Conservation (phyloP, 2,329 filamentous ascomycete genomes). For the Aureobasidium sp. region DNA sequence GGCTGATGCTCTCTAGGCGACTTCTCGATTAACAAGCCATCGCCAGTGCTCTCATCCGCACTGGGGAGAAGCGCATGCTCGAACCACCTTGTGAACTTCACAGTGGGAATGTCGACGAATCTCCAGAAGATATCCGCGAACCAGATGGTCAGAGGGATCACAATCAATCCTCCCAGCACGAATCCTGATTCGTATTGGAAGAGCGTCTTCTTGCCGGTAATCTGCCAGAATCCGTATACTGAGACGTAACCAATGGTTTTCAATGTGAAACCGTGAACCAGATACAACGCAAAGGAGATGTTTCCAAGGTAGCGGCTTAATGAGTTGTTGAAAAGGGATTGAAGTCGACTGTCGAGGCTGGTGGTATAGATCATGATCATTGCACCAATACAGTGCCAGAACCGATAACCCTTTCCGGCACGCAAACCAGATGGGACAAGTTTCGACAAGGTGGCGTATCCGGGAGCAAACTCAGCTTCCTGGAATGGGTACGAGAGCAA, state of each 20-base stretch:
- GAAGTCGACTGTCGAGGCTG: slow-evolving; percentile 39
- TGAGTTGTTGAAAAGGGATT: slow-evolving; percentile 40
- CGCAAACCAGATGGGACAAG: slow-evolving; percentile 38
- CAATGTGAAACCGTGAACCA: slow-evolving; percentile 50
- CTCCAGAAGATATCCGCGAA: slow-evolving; percentile 49
- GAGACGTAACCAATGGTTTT: slow-evolving; percentile 45
- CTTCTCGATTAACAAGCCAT: slow-evolving; percentile 1
- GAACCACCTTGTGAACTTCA: slow-evolving; percentile 48
- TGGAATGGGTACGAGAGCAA: slow-evolving; percentile 42
- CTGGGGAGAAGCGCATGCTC: slow-evolving; percentile 27
- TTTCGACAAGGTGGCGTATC: slow-evolving; percentile 42
- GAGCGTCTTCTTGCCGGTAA: slow-evolving; percentile 40
- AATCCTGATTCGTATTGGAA: slow-evolving; percentile 41
- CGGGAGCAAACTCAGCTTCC: slow-evolving; percentile 37
- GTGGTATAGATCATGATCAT: slow-evolving; percentile 40
- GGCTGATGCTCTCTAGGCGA: slow-evolving; percentile 3
- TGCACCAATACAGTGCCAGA: slow-evolving; percentile 47
- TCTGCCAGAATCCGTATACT: slow-evolving; percentile 38
- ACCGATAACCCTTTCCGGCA: slow-evolving; percentile 44
- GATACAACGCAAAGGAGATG: slow-evolving; percentile 51
- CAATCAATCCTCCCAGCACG: slow-evolving; percentile 37
- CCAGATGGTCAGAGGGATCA: slow-evolving; percentile 46
- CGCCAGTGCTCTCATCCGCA: not conserved
- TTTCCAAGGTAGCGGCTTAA: slow-evolving; percentile 49
- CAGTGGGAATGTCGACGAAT: slow-evolving; percentile 45